Conservation (phyloP, 108 stramenopile species). For the Cylindrotheca fusiformis region DNA sequence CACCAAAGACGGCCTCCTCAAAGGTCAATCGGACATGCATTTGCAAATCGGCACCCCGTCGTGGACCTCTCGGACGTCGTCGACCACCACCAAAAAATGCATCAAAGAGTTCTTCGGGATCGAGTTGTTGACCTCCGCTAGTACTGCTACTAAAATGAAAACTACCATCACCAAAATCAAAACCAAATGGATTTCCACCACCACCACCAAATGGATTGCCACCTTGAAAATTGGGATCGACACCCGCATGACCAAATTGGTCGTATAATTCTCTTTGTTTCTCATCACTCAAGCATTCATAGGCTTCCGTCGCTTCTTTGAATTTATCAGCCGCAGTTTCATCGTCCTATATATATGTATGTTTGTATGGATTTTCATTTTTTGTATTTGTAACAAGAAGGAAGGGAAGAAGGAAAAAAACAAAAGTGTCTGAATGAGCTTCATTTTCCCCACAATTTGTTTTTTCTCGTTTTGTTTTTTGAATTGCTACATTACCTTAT, state of each 20-base stretch:
- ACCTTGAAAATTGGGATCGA: constrained; percentile 79
- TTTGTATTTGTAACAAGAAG: too few relatives aligned
- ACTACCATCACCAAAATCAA: constrained; percentile 76
- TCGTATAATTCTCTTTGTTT: constrained; percentile 88
- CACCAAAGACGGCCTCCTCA: constrained; percentile 90
- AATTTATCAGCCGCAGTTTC: constrained; percentile 73
- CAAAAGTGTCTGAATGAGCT: background rate
- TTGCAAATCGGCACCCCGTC: constrained; percentile 86
- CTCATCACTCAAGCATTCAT: constrained; percentile 92
- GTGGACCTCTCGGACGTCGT: constrained; percentile 67
- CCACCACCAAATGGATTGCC: constrained; percentile 47
- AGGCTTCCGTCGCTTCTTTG: constrained; percentile 92
- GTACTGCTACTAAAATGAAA: constrained; percentile 40
- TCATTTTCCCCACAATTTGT: constrained; percentile 13
- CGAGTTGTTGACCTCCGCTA: constrained; percentile 61
- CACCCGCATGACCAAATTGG: constrained; percentile 89
- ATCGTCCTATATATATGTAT: constrained; percentile 45
- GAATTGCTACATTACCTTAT: constrained; percentile 71
- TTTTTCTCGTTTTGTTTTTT: constrained; percentile 85
- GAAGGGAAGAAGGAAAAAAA: background rate
- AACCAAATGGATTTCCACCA: constrained; percentile 49
- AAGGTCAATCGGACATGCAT: constrained; percentile 82
- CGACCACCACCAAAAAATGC: constrained; percentile 77
- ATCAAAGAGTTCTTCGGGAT: constrained; percentile 88
- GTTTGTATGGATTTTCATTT: background rate